Percentiles rank a stretch among this genome's conserved stretches.
Evolutionary conservation across 1,284 basidiomycete genomes (phyloP).

Genomic region (Athelia sp.): DNA sequence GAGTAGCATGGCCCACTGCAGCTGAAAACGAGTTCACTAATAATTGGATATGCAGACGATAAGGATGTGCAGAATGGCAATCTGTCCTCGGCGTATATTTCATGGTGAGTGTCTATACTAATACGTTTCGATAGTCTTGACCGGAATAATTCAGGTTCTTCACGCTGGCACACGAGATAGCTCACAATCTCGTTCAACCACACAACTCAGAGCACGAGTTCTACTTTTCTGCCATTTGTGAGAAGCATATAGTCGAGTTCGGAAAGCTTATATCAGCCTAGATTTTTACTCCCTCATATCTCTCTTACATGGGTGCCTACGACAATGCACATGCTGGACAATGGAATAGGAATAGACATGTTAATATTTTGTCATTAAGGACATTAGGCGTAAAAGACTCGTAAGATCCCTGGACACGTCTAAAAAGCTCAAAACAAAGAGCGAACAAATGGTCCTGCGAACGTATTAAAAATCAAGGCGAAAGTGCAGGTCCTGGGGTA

Average conservation of each 20-base stretch:
- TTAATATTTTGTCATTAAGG: too few species aligned
- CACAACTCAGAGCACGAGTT: constrained; percentile 90
- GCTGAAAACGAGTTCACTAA: too few species aligned
- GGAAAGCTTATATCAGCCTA: not conserved
- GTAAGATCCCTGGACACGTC: too few species aligned
- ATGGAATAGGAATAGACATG: too few species aligned
- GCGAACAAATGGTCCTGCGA: too few species aligned
- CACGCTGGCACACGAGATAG: constrained; percentile 88
- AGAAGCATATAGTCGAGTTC: constrained; percentile 43
- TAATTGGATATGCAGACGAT: constrained; percentile 50
- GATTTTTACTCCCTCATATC: too few species aligned
- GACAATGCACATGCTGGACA: too few species aligned
- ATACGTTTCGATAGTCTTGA: constrained; percentile 2
- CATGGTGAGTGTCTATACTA: constrained; percentile 45
- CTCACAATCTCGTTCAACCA: constrained; percentile 75
- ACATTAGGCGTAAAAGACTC: too few species aligned
- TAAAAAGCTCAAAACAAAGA: too few species aligned
- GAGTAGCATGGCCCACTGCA: constrained; percentile 33
- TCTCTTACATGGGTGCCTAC: too few species aligned
- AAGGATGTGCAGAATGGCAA: constrained; percentile 55
- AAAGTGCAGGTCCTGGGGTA: too few species aligned
- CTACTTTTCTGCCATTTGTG: constrained; percentile 89
- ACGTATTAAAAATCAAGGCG: too few species aligned
- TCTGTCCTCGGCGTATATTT: constrained; percentile 70
- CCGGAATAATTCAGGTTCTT: constrained; percentile 60